phyloP scores from a whole-genome alignment of 2,329 filamentous ascomycete species.

The Aureobasidium sp. region DNA sequence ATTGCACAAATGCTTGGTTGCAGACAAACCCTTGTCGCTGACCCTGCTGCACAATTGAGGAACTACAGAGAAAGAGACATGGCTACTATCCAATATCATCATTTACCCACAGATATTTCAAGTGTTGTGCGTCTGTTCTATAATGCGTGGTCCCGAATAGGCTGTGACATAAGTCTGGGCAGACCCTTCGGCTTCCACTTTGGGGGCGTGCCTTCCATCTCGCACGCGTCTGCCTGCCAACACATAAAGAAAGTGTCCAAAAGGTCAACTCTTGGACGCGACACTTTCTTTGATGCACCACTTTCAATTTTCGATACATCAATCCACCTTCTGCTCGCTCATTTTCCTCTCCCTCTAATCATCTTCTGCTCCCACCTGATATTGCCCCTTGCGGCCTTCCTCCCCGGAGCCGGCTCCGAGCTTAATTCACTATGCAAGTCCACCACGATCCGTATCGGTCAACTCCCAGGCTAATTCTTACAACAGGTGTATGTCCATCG shows the following conservation, averaged over 20 bases:
- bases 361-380: background rate
- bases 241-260: background rate
- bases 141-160: background rate
- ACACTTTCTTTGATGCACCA: background rate
- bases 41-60: background rate
- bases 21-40: background rate
- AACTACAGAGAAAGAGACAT: background rate
- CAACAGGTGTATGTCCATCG: constrained; percentile 18
- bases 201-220: background rate
- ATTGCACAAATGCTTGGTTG: background rate
- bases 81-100: background rate
- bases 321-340: background rate
- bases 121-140: background rate
- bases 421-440: constrained; percentile 16
- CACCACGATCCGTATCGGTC: background rate
- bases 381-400: background rate
- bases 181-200: background rate
- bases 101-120: background rate
- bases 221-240: background rate
- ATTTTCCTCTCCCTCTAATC: background rate
- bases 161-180: background rate
- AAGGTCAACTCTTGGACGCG: background rate
- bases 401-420: background rate
- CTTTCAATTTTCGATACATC: background rate
- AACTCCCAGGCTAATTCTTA: background rate